Evolutionary conservation across 805 yeast species (phyloP), one percentile per base, ranked within the genome.

Genomic region (Pichia sporocuriosa): DNA sequence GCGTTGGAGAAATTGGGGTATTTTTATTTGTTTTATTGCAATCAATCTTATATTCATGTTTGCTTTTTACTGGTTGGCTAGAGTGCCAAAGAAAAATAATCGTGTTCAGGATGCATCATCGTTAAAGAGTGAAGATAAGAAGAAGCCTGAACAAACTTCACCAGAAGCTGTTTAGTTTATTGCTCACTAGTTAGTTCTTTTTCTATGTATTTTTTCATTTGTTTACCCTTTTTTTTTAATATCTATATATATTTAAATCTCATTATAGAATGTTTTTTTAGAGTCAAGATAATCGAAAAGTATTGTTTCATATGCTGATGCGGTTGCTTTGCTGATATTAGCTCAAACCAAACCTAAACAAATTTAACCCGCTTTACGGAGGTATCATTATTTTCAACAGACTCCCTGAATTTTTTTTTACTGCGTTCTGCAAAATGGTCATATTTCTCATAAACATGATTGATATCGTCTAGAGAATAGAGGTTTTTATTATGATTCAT

Each of bases 1-100:
- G 72, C 81, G 69, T 79, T 76, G 84, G 81, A 69, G 82, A 60
- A 69, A 79, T 57, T 67, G 68, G 53, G 85, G 84, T 50, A 66
- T 79, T 21, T 72, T 70, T 51, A 57, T 72, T 44, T 69, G 69
- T 37, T 79, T 65, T 52, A 69, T 74, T 47, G 65, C 59, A 20
- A 63, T 75, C 51, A 72, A 76, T 50, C 46, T 62, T 6, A 13
- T 42, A 3, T 44, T 65, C 36, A 50, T 63, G n/a, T 42, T 59
- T 37, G 50, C 51, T 51, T 40, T 63, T 43, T 73, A 72, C 55
- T 73, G 84, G 81, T 56, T 76, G 22, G 75, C 79, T 11, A 75
- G 93, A 70, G 90, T 83, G 46, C 93, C 93, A 42, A 81, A 81
- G 72, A 74, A 71, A 48, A 43, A 58, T 26, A 57, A 56, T 39